Conservation (phyloP, 1,284 basidiomycete genomes). For the Trichosporon sp. region DNA sequence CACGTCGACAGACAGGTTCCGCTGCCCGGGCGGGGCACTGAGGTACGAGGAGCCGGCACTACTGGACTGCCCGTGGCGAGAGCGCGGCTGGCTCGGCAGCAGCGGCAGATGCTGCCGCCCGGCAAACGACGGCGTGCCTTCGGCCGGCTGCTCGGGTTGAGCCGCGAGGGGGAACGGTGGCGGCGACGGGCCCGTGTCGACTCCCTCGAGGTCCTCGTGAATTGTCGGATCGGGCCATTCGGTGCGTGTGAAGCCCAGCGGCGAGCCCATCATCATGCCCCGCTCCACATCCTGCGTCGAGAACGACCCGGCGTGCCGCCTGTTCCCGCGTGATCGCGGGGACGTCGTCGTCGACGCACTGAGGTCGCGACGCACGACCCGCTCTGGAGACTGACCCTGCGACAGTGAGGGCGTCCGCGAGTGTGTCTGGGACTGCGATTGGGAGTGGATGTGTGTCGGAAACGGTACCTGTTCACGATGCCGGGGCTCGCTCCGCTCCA, state of each 20-base stretch:
- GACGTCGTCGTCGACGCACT: constrained; percentile 5
- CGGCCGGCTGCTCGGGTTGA: constrained; percentile 15
- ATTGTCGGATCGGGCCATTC: constrained; percentile 17
- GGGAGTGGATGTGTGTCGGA: not conserved
- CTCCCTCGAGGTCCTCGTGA: constrained; percentile 14
- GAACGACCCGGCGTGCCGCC: constrained; percentile 85
- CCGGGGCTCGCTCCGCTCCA: constrained; percentile 36
- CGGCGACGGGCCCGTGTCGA: not conserved
- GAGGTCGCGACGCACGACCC: not conserved
- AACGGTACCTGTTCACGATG: constrained; percentile 8
- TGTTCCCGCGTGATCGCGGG: constrained; percentile 49
- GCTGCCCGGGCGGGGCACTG: constrained; percentile 5
- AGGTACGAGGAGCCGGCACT: constrained; percentile 33
- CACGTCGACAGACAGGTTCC: constrained; percentile 44
- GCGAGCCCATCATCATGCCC: constrained; percentile 67
- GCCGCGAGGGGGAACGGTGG: constrained; percentile 20
- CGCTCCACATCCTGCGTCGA: constrained; percentile 85
- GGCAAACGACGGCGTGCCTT: not conserved
- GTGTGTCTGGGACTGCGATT: not conserved
- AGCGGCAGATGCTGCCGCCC: not conserved
- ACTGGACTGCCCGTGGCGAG: constrained; percentile 32
- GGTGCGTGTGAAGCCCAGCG: constrained; percentile 16
- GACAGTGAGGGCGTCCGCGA: not conserved
- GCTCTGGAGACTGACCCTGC: constrained; percentile 9
- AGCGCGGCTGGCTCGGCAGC: not conserved